Percentiles rank a stretch among this genome's conserved stretches.
Evolutionary conservation across 805 yeast genomes (phyloP).

Genomic region (Candida ipomoeae): DNA sequence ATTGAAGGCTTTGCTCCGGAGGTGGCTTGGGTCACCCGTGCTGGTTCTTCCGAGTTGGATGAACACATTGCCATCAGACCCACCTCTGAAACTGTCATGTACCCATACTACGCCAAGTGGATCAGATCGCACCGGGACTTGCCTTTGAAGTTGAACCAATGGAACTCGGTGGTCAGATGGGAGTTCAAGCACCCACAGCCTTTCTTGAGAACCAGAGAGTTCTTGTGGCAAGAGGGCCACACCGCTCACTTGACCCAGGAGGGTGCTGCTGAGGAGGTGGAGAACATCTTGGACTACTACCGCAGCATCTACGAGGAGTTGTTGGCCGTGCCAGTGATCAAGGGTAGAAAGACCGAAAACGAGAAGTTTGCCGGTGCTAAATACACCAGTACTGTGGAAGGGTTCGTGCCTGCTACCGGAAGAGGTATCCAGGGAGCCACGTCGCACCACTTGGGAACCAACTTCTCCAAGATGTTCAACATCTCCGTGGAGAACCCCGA

Average conservation of each 20-base stretch:
- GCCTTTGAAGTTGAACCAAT: constrained; percentile 93
- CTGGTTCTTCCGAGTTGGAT: constrained; percentile 90
- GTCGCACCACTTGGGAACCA: constrained; percentile 95
- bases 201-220: constrained; percentile 96
- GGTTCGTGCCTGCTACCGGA: constrained; percentile 96
- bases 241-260: constrained; percentile 88
- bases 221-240: constrained; percentile 99
- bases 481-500: constrained; percentile 94
- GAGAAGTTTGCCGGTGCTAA: constrained; percentile 98
- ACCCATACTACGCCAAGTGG: constrained; percentile 99
- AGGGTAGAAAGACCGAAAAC: constrained; percentile 93
- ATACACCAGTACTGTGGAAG: constrained; percentile 94
- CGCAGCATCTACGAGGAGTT: constrained; percentile 82
- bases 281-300: constrained; percentile 81
- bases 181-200: constrained; percentile 99
- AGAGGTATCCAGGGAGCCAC: constrained; percentile 99
- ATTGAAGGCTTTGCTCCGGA: constrained; percentile 99
- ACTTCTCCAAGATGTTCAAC: constrained; percentile 97
- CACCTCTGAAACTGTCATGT: constrained; percentile 99
- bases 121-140: constrained; percentile 96
- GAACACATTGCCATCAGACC: constrained; percentile 99
- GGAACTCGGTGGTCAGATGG: constrained; percentile 99
- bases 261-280: constrained; percentile 80
- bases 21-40: constrained; percentile 99
- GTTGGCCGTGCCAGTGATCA: constrained; percentile 94